A percentile compares a stretch with the other conserved stretches of the same genome.
These are phyloP conservation scores for Borovskyia barvae DNA, from an alignment of 208 protist genomes.

Conservation along the genomic window DNA sequence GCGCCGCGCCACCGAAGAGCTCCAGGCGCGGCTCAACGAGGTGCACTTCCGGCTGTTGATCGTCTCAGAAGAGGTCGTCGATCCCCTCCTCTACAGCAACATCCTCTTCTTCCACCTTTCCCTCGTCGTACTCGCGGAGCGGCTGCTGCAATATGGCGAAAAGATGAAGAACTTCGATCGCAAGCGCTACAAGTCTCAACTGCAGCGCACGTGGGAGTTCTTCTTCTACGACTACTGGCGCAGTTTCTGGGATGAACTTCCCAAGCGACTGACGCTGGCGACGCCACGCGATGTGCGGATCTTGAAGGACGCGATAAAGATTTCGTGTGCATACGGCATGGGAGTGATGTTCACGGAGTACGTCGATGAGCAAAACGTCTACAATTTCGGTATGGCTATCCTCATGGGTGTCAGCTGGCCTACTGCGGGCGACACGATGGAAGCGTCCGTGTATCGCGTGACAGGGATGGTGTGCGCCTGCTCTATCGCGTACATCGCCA, in stretches of 20 bases:
- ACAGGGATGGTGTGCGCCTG: conserved; percentile 47
- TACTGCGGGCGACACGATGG: conserved; percentile 58
- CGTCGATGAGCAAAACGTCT: conserved; percentile 45
- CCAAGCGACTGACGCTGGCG: conserved; percentile 51
- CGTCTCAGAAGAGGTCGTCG: conserved; percentile 15
- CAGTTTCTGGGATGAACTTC: conserved; percentile 66
- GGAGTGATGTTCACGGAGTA: conserved; percentile 51
- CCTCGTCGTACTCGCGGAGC: conserved; percentile 45
- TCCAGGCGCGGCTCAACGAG: conserved; percentile 40
- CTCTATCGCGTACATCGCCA: conserved; percentile 45
- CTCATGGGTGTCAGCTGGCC: conserved; percentile 55
- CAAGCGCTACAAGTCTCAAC: conserved; percentile 40
- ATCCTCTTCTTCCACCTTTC: conserved; percentile 39
- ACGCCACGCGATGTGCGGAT: conserved; percentile 66
- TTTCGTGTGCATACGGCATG: conserved; percentile 56
- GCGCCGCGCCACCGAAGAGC: conserved; percentile 21
- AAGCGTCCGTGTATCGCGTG: conserved; percentile 52
- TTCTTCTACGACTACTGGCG: conserved; percentile 61
- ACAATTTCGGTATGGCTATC: conserved; percentile 78
- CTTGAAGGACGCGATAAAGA: conserved; percentile 63
- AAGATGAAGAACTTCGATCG: conserved; percentile 51
- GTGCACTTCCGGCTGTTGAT: conserved; percentile 45
- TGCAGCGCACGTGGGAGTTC: conserved; percentile 46
- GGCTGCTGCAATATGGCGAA: conserved; percentile 47
- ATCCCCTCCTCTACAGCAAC: conserved; percentile 37